Base-by-base conservation (phyloP, 179 eudicot genomes). In the Vitellaria paradoxa region DNA sequence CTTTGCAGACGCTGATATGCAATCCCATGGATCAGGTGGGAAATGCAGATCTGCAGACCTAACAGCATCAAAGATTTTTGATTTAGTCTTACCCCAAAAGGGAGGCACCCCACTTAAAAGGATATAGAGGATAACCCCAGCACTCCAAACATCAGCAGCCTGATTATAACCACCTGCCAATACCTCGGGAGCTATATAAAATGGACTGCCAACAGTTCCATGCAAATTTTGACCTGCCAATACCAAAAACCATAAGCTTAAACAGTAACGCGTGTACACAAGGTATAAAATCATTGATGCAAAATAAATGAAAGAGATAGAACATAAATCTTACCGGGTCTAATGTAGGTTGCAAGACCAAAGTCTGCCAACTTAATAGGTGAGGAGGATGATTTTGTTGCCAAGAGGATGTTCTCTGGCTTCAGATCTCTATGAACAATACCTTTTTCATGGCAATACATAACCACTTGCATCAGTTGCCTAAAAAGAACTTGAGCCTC, bases 141-240 rank as follows among this genome's bases (percentile, higher is more conserved):
- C 89, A 77, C 97, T 93, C 97, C 97, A 93, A 49, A 93, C 89
- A 78, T 93, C 97, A 50, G 97, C 97, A 67, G 93, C 85, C 67
- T 93, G 86, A 30, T 90, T 87, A 79, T 93, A 93, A 57, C 93
- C 96, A 76, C 97, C 96, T 14, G 85, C 80, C 78, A 93, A 77
- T 60, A 93, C 97, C 84, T 93, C 97, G 15, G 97, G 97, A 67
- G 97, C 96, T 81, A 93, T 93, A 78, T 93, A 93, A 77, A 93
- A 93, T 53, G 97, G 97, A 78, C 97, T 93, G 46, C 97, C 97
- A 46, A 93, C 97, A 50, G 91, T 92, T 76, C 95, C 96, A 37
- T 91, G 88, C 75, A 92, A 78, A 68, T 84, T 86, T 76, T 92
- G 79, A 57, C 97, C 97, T 92, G 88, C 78, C 12, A 9, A 56